Evolutionary conservation across 305 asterid species (phyloP), one percentile per base, ranked within the genome.

Genomic region (Solanum aculeatissimum): DNA sequence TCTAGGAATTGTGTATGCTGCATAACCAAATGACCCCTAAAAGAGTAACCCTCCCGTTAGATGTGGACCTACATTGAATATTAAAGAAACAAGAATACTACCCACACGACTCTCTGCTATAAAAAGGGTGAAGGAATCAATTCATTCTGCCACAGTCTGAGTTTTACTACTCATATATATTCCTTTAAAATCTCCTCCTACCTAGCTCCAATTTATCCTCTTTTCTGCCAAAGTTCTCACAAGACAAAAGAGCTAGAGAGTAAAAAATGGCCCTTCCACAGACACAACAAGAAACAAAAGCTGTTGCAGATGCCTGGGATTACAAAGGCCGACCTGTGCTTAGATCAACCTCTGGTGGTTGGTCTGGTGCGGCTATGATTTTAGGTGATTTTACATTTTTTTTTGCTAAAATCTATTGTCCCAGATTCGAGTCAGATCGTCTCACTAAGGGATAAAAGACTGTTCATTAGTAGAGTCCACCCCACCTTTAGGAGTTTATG

Each of bases 351-450:
- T 86, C 97, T 83, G 98, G 98, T 43, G 97, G 97, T 49, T 94
- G 98, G 98, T 25, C 88, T 12, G 71, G 91, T 38, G 90, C 98
- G 6, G 95, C 97, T 90, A 94, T 88, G 94, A 94, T 94, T 86
- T 89, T 94, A 75, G 98, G 97, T 94, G 57, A 21, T 27, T 13
- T 9, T 7, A 5, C 40, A 12, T 35, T 1, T 12, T 75, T 47
- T 47, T 9, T 25, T 43, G 2, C 9, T 9, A 19, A 51, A 55
- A 19, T 38, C 8, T n/a, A 32, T 7, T 21, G 14, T 11, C 18
- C 5, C 6, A 2, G 18, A 35, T 47, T 19, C 57, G 3, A 3
- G 70, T 7, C 23, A 54, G 60, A 74, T 14, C 45, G 42, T 2
- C 4, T 15, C 9, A 38, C 4, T 3, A 43, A 69, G 23, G 51